phyloP scores from a whole-genome alignment of 163 green algal species.

The Scenedesmus sp. region DNA sequence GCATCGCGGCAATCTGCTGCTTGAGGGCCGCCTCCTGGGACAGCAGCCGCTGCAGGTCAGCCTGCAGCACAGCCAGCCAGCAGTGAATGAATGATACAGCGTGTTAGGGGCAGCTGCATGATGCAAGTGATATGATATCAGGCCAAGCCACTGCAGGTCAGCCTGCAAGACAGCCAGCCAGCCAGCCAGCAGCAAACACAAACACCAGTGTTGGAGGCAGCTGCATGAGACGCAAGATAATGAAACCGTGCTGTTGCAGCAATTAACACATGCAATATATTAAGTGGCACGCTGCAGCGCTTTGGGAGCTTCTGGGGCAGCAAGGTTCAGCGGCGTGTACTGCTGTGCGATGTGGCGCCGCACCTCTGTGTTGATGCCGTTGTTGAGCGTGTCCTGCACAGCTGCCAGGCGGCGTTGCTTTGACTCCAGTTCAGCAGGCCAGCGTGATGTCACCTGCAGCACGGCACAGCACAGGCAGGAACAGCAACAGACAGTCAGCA shows the following conservation, averaged over 20 bases:
- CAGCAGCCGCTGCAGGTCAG: conserved; percentile 71
- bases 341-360: neutral
- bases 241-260: too few species aligned
- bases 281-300: too few species aligned
- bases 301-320: too few species aligned
- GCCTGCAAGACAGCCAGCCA: neutral
- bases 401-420: conserved; percentile 65
- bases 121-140: too few species aligned
- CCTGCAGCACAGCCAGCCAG: neutral
- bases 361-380: conserved; percentile 68
- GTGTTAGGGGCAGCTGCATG: too few species aligned
- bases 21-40: conserved; percentile 53
- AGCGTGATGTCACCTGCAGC: conserved; percentile 64
- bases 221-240: too few species aligned
- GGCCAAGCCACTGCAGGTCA: conserved; percentile 68
- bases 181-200: too few species aligned
- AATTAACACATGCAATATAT: too few species aligned
- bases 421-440: conserved; percentile 71
- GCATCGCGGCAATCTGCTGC: conserved; percentile 61
- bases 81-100: too few species aligned
- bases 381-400: conserved; percentile 70
- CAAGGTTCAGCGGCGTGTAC: neutral
- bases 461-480: neutral
- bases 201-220: too few species aligned
- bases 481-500: neutral